Evolutionary conservation across 129 eudicot genomes (phyloP).

Genomic region (Artemisia argyi): DNA sequence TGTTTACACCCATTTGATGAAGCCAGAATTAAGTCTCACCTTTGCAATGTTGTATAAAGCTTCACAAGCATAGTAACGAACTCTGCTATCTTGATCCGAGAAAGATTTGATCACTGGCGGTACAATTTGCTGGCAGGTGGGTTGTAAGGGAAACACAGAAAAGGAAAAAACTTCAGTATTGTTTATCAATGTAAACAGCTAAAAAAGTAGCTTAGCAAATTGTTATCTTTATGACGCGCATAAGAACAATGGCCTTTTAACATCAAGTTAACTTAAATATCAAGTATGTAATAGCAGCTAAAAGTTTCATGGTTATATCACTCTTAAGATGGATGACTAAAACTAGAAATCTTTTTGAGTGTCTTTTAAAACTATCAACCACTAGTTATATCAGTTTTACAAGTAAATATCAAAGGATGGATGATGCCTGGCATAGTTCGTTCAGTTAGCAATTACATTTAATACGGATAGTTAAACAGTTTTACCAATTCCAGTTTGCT

Average conservation of each 20-base stretch:
- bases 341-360: not conserved
- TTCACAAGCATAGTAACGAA: constrained; percentile 98
- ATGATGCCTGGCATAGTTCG: constrained; percentile 13
- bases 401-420: constrained; percentile 3
- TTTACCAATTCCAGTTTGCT: not conserved
- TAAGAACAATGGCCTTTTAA: constrained; percentile 1
- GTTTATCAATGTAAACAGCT: not conserved
- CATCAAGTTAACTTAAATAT: not conserved
- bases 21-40: constrained; percentile 44
- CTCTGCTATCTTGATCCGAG: constrained; percentile 90
- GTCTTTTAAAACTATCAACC: not conserved
- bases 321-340: not conserved
- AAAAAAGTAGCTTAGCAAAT: too few relatives aligned
- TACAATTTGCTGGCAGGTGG: constrained; percentile 71
- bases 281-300: not conserved
- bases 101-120: constrained; percentile 92
- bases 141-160: constrained; percentile 10
- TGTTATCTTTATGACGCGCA: too few relatives aligned
- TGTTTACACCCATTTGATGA: constrained; percentile 2
- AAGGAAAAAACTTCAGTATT: too few relatives aligned
- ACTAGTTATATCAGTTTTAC: not conserved
- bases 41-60: constrained; percentile 97
- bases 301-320: too few relatives aligned
- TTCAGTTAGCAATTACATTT: constrained; percentile 1
- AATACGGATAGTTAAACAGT: not conserved